Base-by-base conservation (phyloP, 257 asterid genomes). In the Petunia axillaris region DNA sequence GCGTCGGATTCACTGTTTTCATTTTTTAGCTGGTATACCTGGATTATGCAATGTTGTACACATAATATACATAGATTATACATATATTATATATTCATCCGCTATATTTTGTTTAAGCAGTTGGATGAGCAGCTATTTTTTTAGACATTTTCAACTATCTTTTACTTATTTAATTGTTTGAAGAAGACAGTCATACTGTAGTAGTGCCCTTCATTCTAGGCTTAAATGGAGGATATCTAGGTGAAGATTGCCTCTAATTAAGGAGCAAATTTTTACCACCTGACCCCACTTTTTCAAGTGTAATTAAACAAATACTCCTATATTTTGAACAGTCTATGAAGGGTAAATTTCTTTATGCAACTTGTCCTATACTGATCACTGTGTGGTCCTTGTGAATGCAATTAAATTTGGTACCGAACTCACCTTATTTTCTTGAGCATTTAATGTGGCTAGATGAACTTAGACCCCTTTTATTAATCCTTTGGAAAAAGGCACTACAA, bases 341-440 rank as follows among this genome's bases (percentile, higher is more conserved):
- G 83, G 81, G 76, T 78, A 55, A 73, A 1, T 63, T 11, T 52
- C 36, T 57, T 35, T 59, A 74, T 76, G 68, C 84, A 83, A 52
- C 77, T 78, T 83, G 65, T 67, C 81, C 68, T 75, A 2, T 81
- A 37, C 79, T 66, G 64, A 57, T 58, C 54, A 84, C 73, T 62
- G 81, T 81, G 58, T 55, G 73, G 66, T 60, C 80, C 89, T 81
- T 81, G 89, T 89, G 90, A 87, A 81, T 60, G 36, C 83, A 88
- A 76, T 82, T 79, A 80, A 63, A 16, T 55, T 76, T 40, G 40
- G 53, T 70, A 84, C 58, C 76, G 48, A 76, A 50, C 87, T 83
- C 83, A 81, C 86, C 85, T 81, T n/a, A 14, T 68, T 39, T 81
- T 70, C 67, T 75, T 80, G 71, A 77, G 58, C 76, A 81, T 74